A percentile compares a stretch with the other conserved stretches of the same genome.
Conservation (phyloP, 148 eudicot genomes). For the Hydrangea macrophylla region DNA sequence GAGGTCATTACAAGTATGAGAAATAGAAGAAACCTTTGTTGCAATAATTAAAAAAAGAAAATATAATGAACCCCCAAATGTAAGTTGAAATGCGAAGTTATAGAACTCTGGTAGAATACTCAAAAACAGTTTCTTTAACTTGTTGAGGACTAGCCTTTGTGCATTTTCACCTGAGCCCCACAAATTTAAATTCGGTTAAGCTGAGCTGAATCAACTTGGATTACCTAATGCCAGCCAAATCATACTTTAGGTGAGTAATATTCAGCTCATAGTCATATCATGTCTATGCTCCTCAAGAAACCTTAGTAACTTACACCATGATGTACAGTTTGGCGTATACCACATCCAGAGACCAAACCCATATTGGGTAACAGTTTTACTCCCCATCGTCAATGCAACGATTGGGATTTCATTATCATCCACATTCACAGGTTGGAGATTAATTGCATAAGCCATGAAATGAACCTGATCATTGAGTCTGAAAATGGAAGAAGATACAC, state of each 20-base stretch:
- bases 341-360: background rate
- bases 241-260: background rate
- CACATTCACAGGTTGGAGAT: background rate
- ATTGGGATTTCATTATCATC: background rate
- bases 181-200: background rate
- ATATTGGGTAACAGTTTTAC: no score
- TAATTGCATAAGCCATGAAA: background rate
- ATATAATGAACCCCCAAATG: background rate
- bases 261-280: background rate
- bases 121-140: background rate
- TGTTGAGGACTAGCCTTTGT: no score
- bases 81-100: background rate
- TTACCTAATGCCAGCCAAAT: background rate
- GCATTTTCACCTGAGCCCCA: background rate
- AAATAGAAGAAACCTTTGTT: background rate
- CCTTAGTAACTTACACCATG: background rate
- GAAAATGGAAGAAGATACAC: no score
- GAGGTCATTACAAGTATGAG: background rate
- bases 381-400: no score
- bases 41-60: no score
- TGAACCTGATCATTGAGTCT: no score
- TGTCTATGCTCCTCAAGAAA: background rate
- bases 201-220: background rate
- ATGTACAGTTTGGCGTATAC: background rate
- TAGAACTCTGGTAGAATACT: background rate